Evolutionary conservation across 441 rosid genomes (phyloP), one percentile per base, ranked within the genome.

Genomic region (Jatropha podagrica): DNA sequence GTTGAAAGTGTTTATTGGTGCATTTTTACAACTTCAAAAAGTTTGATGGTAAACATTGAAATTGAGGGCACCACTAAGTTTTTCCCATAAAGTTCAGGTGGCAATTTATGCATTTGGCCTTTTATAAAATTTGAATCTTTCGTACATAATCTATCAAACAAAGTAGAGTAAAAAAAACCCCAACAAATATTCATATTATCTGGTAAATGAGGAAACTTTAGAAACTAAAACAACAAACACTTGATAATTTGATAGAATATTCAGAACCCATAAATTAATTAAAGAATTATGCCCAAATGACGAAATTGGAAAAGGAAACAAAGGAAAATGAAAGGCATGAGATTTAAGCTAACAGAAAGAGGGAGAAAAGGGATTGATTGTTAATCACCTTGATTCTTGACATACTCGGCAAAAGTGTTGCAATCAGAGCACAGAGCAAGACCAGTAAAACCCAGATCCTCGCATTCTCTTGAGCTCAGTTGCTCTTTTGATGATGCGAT

Each of bases 341-440:
- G 68, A 37, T 64, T 40, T 68, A 20, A 66, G 52, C 32, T 44
- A 42, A 75, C 23, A 23, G 0, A 23, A 23, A 23, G 23, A 23
- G 54, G 38, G n/a, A 11, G 12, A 27, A 14, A 65, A 46, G 49
- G 32, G 63, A 38, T 38, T 48, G 41, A 49, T 67, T 44, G 48
- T 23, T 67, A 7, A 32, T 44, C 60, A 91, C 99, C 98, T 89
- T 87, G 86, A 72, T 93, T 86, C 86, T 93, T 95, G 79, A 95
- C 95, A 79, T 91, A 95, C 83, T 95, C 98, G 42, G 91, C 82
- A 40, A 92, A 84, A 38, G 96, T 81, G 77, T 83, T 87, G 80
- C 98, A 92, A 83, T 95, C 97, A 68, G 99, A 95, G 82, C 99
- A 95, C 67, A 93, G 92, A 70, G 99, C 98, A 69, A 91, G 90